These are phyloP conservation scores for Aspergillus uvarum DNA, from an alignment of 2,329 filamentous ascomycete species.

Conservation along the genomic window DNA sequence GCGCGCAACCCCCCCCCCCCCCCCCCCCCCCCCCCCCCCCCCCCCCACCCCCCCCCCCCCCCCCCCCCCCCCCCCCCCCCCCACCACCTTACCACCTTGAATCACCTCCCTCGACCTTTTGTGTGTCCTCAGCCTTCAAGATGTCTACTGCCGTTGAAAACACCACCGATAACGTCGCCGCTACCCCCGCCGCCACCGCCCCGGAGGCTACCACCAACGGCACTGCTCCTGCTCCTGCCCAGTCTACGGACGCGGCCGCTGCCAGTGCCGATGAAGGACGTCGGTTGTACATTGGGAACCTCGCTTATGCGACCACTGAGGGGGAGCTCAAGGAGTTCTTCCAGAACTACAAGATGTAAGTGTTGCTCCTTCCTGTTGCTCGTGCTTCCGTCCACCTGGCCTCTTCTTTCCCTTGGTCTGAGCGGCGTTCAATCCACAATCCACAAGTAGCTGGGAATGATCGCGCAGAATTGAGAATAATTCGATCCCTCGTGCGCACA, in stretches of 20 bases:
- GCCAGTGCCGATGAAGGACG: conserved; percentile 98
- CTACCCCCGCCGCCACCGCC: conserved; percentile 64
- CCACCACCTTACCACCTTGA: conserved; percentile 26
- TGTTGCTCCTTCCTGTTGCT: conserved; percentile 33
- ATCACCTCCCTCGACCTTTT: conserved; percentile 29
- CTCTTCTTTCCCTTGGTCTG: conserved; percentile 4
- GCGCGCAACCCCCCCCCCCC: background rate
- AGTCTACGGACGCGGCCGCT: conserved; percentile 81
- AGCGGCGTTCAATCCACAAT: background rate
- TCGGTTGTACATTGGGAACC: conserved; percentile 99
- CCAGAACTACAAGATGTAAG: conserved; percentile 98
- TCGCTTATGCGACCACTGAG: conserved; percentile 99
- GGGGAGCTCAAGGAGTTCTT: conserved; percentile 99
- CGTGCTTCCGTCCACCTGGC: conserved; percentile 3
- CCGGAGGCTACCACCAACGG: conserved; percentile 55
- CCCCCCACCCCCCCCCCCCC: no score
- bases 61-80: no score
- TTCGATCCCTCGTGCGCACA: no score
- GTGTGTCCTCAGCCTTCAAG: conserved; percentile 51
- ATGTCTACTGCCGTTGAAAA: conserved; percentile 85
- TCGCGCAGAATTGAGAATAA: no score
- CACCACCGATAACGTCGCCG: conserved; percentile 62
- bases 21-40: no score
- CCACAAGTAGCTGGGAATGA: no score
- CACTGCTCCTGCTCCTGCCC: conserved; percentile 66